phyloP scores from a whole-genome alignment of 352 stramenopile genomes.

The Phytopythium boreale region DNA sequence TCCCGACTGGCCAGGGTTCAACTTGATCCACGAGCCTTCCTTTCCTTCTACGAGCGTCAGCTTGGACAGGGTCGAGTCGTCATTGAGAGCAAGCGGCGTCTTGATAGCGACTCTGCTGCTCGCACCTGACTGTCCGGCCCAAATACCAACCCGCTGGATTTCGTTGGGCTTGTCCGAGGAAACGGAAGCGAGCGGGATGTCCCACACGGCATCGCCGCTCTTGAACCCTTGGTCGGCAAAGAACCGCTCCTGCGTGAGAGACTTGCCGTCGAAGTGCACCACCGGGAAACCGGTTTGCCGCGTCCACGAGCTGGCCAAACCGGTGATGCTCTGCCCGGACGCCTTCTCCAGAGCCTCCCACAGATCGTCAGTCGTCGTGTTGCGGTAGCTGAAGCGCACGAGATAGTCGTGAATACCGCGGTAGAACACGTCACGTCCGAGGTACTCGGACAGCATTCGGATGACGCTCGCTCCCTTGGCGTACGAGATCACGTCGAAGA shows the following conservation, averaged over 20 bases:
- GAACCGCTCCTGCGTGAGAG: slow-evolving; percentile 92
- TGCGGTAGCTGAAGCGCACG: slow-evolving; percentile 89
- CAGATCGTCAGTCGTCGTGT: slow-evolving; percentile 94
- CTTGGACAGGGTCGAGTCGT: slow-evolving; percentile 3
- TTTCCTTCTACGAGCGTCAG: slow-evolving; percentile 2
- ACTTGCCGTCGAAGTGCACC: slow-evolving; percentile 66
- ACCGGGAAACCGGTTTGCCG: slow-evolving; percentile 94
- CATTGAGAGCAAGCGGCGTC: slow-evolving; percentile 28
- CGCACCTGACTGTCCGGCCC: slow-evolving; percentile 27
- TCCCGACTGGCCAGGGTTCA: slow-evolving; percentile 95
- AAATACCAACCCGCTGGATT: slow-evolving; percentile 64
- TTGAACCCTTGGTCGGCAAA: slow-evolving; percentile 85
- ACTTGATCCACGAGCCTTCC: slow-evolving; percentile 89
- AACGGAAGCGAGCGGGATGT: slow-evolving; percentile 81
- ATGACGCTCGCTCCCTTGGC: slow-evolving; percentile 88
- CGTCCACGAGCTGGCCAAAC: slow-evolving; percentile 93
- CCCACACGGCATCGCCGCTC: slow-evolving; percentile 52
- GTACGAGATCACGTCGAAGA: slow-evolving; percentile 99
- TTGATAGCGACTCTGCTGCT: slow-evolving; percentile 39
- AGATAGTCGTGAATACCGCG: slow-evolving; percentile 93
- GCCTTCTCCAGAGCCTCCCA: slow-evolving; percentile 92
- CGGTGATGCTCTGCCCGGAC: slow-evolving; percentile 87
- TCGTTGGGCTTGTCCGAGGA: slow-evolving; percentile 39
- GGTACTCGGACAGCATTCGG: slow-evolving; percentile 74
- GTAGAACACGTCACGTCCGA: slow-evolving; percentile 76